Conservation (phyloP, 192 early-diverging fungal genomes). For the Coemansia sp. region DNA sequence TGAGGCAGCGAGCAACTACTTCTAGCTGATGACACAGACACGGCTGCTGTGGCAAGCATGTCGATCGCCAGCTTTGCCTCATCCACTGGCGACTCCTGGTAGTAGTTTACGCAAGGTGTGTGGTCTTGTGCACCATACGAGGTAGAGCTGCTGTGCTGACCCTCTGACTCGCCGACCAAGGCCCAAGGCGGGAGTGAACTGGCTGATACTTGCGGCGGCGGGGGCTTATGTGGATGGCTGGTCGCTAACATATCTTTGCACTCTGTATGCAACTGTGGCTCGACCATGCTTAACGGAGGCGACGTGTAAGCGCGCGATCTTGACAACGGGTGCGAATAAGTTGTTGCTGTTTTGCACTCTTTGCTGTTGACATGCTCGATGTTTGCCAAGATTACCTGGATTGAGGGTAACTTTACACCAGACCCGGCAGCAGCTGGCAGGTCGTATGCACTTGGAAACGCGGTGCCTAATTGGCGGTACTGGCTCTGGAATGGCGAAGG, state of each 20-base stretch:
- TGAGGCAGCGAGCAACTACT: slow-evolving; percentile 40
- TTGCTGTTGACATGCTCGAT: not conserved
- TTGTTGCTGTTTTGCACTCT: not conserved
- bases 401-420: slow-evolving; percentile 33
- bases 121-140: not conserved
- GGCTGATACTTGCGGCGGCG: not conserved
- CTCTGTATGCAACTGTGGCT: not conserved
- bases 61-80: slow-evolving; percentile 49
- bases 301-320: slow-evolving; percentile 32
- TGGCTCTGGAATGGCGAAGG: slow-evolving; percentile 8
- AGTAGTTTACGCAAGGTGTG: slow-evolving; percentile 2
- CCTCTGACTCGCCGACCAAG: not conserved
- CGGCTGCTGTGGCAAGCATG: slow-evolving; percentile 43
- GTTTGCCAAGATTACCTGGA: slow-evolving; percentile 31
- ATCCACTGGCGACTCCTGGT: slow-evolving; percentile 25
- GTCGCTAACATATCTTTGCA: not conserved
- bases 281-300: slow-evolving; percentile 7
- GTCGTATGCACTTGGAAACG: not conserved
- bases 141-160: not conserved
- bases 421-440: not conserved
- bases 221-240: not conserved
- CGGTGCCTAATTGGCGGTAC: not conserved
- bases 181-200: not conserved
- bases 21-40: slow-evolving; percentile 40
- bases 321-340: not conserved